Percentiles rank a stretch among this genome's conserved stretches.
phyloP scores from a whole-genome alignment of 108 stramenopile species.

The Cyclotella sp. region DNA sequence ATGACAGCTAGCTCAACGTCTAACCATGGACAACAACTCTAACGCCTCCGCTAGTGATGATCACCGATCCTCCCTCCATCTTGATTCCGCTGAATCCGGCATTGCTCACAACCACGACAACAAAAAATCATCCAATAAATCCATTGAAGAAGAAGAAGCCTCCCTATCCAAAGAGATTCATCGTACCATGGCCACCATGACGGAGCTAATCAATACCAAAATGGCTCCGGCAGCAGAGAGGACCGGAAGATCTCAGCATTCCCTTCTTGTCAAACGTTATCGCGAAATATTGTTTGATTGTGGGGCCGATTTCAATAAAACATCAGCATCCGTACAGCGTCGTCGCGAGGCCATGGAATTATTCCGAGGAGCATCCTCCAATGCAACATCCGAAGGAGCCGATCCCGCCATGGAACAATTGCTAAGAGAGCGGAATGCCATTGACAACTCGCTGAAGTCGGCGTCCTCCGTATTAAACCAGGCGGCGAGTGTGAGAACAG shows the following conservation, averaged over 20 bases:
- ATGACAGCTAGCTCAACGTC: constrained; percentile 48
- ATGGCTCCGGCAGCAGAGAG: constrained; percentile 72
- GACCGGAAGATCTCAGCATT: constrained; percentile 57
- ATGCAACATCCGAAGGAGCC: background rate
- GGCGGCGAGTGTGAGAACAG: constrained; percentile 69
- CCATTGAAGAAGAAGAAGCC: constrained; percentile 66
- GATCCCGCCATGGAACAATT: constrained; percentile 75
- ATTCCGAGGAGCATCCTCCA: constrained; percentile 61
- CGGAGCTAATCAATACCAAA: constrained; percentile 72
- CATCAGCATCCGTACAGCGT: constrained; percentile 55
- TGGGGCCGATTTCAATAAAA: constrained; percentile 77
- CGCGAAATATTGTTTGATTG: constrained; percentile 88
- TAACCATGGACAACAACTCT: constrained; percentile 24
- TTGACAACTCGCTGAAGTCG: constrained; percentile 74
- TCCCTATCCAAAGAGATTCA: constrained; percentile 76
- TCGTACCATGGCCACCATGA: constrained; percentile 63
- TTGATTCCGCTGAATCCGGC: constrained; percentile 73
- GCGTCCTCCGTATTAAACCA: constrained; percentile 72
- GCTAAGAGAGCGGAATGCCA: constrained; percentile 80
- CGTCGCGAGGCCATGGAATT: constrained; percentile 72
- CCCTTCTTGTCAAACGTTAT: constrained; percentile 78
- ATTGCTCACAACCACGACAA: constrained; percentile 26
- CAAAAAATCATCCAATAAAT: constrained; percentile 3
- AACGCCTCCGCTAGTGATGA: constrained; percentile 9
- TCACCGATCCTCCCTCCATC: constrained; percentile 23